Conservation (phyloP, 352 stramenopile species). For the Phytophthora citrophthora region DNA sequence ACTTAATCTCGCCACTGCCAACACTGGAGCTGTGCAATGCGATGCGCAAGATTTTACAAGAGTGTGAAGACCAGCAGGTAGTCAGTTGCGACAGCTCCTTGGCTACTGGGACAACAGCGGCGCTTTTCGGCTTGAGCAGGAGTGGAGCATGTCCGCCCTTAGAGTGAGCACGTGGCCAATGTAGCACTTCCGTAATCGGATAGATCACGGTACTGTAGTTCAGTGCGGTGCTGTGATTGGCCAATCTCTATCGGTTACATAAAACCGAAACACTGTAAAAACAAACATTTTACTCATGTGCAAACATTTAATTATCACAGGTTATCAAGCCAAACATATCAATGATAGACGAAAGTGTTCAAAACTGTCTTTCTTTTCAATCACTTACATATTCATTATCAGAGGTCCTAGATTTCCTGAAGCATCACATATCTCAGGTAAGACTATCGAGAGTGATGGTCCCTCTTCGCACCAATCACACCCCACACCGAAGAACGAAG, state of each 20-base stretch:
- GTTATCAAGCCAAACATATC: neutral
- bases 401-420: neutral
- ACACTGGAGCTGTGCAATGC: slow-evolving; percentile 29
- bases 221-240: slow-evolving; percentile 19
- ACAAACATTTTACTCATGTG: neutral
- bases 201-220: slow-evolving; percentile 5
- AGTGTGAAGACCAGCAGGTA: slow-evolving; percentile 2
- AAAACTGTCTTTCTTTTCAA: neutral
- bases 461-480: slow-evolving; percentile 18
- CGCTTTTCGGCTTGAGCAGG: slow-evolving; percentile 9
- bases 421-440: slow-evolving; percentile 3
- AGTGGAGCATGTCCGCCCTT: neutral
- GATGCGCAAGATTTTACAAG: slow-evolving; percentile 15
- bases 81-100: neutral
- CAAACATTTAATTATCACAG: slow-evolving; percentile 7
- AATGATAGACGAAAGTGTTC: neutral
- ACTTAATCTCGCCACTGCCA: slow-evolving; percentile 16
- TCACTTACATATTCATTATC: neutral
- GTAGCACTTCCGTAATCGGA: slow-evolving; percentile 12
- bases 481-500: slow-evolving; percentile 27
- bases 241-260: neutral
- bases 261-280: slow-evolving; percentile 1
- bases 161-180: neutral
- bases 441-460: slow-evolving; percentile 29
- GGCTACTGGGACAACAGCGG: slow-evolving; percentile 1